Percentiles rank a stretch among this genome's conserved stretches.
phyloP scores from a whole-genome alignment of 2,329 filamentous ascomycete genomes.

The Penicillium freii region DNA sequence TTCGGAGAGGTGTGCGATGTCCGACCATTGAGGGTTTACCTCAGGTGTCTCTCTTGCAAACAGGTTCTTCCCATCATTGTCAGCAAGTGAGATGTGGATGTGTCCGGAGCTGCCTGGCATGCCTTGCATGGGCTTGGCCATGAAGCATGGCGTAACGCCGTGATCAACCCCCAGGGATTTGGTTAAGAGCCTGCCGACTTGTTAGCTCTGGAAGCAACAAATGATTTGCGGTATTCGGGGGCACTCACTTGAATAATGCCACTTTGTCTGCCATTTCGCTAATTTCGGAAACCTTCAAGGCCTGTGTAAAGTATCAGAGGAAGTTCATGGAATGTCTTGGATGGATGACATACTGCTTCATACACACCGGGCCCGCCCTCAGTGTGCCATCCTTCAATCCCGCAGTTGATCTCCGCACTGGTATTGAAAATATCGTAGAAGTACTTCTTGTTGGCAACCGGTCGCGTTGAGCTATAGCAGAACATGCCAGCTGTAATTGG shows the following conservation, averaged over 20 bases:
- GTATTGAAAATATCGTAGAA: constrained; percentile 82
- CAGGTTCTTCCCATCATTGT: constrained; percentile 74
- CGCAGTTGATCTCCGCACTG: constrained; percentile 71
- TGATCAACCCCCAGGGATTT: constrained; percentile 82
- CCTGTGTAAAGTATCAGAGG: constrained; percentile 34
- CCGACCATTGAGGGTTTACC: constrained; percentile 65
- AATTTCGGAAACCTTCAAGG: constrained; percentile 83
- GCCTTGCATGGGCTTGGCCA: constrained; percentile 90
- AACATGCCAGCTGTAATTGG: constrained; percentile 92
- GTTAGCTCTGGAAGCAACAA: constrained; percentile 1
- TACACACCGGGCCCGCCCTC: constrained; percentile 90
- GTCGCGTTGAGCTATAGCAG: constrained; percentile 80
- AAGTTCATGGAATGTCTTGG: not conserved
- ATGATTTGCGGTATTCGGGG: not conserved
- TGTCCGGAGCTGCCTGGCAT: constrained; percentile 92
- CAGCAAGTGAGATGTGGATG: constrained; percentile 85
- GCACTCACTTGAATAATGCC: constrained; percentile 74
- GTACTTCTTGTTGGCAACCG: constrained; percentile 84
- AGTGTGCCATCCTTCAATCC: constrained; percentile 90
- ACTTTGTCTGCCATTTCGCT: constrained; percentile 85
- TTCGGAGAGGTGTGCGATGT: constrained; percentile 77
- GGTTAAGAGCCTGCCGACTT: constrained; percentile 62
- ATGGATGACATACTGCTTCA: constrained; percentile 63
- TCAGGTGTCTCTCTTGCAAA: constrained; percentile 72
- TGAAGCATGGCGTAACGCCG: constrained; percentile 92